Percentiles rank a stretch among this genome's conserved stretches.
These are phyloP conservation scores for Umbellularia californica DNA, from an alignment of 164 flowering plant genomes.

Conservation along the genomic window DNA sequence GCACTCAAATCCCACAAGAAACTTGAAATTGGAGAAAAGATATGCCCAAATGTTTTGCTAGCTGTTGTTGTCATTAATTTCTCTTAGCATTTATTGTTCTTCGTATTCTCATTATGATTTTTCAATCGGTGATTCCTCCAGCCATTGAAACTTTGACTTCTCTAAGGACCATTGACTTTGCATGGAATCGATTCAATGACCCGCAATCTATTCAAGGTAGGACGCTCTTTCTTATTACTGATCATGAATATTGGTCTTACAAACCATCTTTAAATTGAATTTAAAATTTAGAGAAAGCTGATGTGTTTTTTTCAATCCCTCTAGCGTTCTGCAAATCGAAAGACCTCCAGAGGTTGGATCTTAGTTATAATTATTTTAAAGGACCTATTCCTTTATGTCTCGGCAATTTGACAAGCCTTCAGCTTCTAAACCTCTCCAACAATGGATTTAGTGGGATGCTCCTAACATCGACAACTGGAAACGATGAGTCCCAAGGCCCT, in stretches of 20 bases:
- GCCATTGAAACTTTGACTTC: too few relatives aligned
- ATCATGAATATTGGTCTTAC: not conserved
- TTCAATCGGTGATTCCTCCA: not conserved
- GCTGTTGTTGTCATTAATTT: too few relatives aligned
- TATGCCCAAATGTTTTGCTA: too few relatives aligned
- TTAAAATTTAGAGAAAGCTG: not conserved
- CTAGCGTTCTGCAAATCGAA: slow-evolving; percentile 6
- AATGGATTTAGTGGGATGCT: not conserved
- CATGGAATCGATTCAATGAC: too few relatives aligned
- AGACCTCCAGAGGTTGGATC: slow-evolving; percentile 6
- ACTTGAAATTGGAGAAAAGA: not conserved
- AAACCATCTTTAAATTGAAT: not conserved
- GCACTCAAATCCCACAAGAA: not conserved
- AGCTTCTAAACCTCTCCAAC: not conserved
- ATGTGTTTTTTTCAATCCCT: not conserved
- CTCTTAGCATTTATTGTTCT: too few relatives aligned
- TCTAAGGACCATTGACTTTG: too few relatives aligned
- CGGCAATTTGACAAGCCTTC: slow-evolving; percentile 6
- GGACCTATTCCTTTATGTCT: slow-evolving; percentile 8
- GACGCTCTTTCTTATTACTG: too few relatives aligned
- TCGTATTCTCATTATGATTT: too few relatives aligned
- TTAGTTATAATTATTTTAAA: not conserved
- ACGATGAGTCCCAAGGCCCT: too few relatives aligned
- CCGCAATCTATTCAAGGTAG: too few relatives aligned
- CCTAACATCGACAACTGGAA: too few relatives aligned